phyloP scores from a whole-genome alignment of 352 stramenopile species.

The Phytophthora nicotianae region DNA sequence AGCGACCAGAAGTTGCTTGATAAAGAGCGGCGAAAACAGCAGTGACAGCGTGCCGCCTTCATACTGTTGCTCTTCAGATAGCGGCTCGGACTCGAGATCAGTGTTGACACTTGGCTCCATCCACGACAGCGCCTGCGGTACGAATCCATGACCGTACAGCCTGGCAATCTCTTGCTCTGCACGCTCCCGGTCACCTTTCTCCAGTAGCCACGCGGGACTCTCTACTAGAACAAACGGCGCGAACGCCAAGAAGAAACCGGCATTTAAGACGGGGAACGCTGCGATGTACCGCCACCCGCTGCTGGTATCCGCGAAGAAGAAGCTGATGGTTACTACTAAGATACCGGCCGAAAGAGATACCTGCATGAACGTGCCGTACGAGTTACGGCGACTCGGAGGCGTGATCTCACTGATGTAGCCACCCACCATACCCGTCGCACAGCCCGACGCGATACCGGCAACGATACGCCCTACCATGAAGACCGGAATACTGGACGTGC shows the following conservation, averaged over 20 bases:
- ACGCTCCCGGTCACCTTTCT: conserved; percentile 28
- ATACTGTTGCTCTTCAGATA: conserved; percentile 9
- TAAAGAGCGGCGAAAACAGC: conserved; percentile 30
- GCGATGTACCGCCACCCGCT: conserved; percentile 40
- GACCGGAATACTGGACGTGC: conserved; percentile 30
- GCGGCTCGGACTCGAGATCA: conserved; percentile 13
- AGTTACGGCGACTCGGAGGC: conserved; percentile 37
- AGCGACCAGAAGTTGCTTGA: conserved; percentile 46
- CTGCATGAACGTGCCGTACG: conserved; percentile 46
- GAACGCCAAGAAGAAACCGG: conserved; percentile 28
- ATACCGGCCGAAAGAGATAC: conserved; percentile 43
- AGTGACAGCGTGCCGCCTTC: conserved; percentile 17
- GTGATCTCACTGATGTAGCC: conserved; percentile 55
- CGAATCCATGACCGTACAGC: conserved; percentile 34
- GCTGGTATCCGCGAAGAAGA: conserved; percentile 39
- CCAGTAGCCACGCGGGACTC: conserved; percentile 50
- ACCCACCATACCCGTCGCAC: conserved; percentile 36
- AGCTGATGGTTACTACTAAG: conserved; percentile 42
- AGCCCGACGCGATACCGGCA: conserved; percentile 44
- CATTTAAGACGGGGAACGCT: conserved; percentile 39
- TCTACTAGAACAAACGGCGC: conserved; percentile 39
- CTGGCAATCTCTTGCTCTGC: conserved; percentile 30
- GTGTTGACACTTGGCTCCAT: conserved; percentile 19
- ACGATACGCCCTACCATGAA: conserved; percentile 49
- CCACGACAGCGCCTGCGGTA: conserved; percentile 32